Base-by-base conservation (phyloP, 2,329 filamentous ascomycete genomes). In the Endoconidiophora laricicola region DNA sequence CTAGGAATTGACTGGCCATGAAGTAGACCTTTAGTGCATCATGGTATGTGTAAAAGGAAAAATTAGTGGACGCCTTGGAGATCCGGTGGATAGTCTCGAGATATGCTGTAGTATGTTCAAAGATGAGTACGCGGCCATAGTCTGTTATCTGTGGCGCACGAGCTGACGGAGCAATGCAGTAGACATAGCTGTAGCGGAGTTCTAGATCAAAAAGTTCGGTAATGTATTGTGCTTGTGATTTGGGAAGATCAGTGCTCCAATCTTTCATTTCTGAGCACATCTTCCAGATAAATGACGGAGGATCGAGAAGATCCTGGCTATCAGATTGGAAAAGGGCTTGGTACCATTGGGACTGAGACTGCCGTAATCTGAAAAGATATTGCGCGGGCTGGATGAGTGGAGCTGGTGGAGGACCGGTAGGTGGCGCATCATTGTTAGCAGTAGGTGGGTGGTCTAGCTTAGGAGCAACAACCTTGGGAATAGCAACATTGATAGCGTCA, bases 341-440 rank as follows among this genome's bases (percentile, higher is more conserved):
- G 58, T 96, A 96, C 78, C 86, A 94, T 46, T 74, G 74, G 0
- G 91, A 96, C 61, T 96, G 83, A 5, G 86, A 76, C 52, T 81
- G 76, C n/a, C 90, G 82, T 6, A 96, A 76, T 57, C 81, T 79
- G 60, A 94, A 90, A 2, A 94, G 67, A 16, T 87, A 73, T 9
- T 86, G 69, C 0, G 87, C 86, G 4, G 84, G 76, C 50, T 84
- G 63, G 72, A 57, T 66, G 71, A 56, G 61, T 72, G 52, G 61
- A 68, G 58, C 61, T 59, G 40, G 70, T 66, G 48, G 70, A 61
- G 2, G 64, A 65, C 0, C 65, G 60, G n/a, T 63, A 60, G 2
- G 69, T 65, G 44, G 62, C 62, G 58, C 66, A 65, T 56, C 65
- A 63, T 55, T 66, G 63, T 57, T 66, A 38, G 44, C 22, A 22